phyloP scores from a whole-genome alignment of 1,284 basidiomycete species.

The Heliocybe sulcata region DNA sequence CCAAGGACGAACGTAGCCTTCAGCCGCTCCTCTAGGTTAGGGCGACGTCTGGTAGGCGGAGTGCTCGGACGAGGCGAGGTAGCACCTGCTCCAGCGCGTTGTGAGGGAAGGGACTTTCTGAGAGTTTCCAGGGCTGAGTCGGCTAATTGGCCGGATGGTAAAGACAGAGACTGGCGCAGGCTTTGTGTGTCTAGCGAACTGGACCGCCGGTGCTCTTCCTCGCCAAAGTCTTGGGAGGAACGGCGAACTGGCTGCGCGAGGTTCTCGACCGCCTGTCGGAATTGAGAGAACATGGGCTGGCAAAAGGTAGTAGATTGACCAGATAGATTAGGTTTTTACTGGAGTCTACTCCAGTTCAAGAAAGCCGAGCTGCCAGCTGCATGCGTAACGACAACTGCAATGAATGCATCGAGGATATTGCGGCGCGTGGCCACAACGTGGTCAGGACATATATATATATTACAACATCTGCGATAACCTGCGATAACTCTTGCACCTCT shows the following conservation, averaged over 20 bases:
- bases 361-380: no score
- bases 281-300: conserved; percentile 54
- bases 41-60: conserved; percentile 14
- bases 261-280: conserved; percentile 52
- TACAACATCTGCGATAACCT: no score
- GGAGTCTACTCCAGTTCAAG: no score
- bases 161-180: conserved; percentile 22
- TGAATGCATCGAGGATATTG: no score
- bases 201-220: conserved; percentile 19
- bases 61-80: conserved; percentile 9
- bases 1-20: conserved; percentile 50
- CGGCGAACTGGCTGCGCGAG: conserved; percentile 37
- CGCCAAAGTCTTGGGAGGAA: conserved; percentile 25
- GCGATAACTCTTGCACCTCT: no score
- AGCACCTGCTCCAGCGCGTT: conserved; percentile 38
- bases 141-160: conserved; percentile 46
- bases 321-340: no score
- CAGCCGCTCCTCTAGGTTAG: conserved; percentile 64
- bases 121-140: conserved; percentile 53
- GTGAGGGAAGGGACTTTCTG: conserved; percentile 51
- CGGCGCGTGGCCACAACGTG: no score
- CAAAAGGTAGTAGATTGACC: not conserved
- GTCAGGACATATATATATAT: no score
- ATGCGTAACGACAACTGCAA: no score
- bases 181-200: conserved; percentile 29